Evolutionary conservation across 2,329 filamentous ascomycete genomes (phyloP), one percentile per base, ranked within the genome.

Genomic region (Fusarium burgessii): DNA sequence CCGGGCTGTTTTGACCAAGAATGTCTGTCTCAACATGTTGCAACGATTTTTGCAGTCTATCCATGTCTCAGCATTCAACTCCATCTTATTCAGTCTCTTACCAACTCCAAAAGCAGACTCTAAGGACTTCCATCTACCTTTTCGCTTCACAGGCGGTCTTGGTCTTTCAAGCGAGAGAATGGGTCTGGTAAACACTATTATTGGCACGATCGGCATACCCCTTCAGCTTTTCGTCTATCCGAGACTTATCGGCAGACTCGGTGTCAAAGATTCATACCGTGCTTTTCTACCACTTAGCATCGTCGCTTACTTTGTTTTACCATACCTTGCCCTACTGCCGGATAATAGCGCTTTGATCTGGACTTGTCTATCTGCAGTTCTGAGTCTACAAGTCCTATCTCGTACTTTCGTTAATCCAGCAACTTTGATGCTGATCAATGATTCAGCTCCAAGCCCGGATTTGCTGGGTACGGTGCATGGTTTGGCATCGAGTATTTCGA

Each of bases 81-180:
- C 91, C 4, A 87, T 95, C 46, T 93, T 91, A 83, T 92, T 93
- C 66, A 86, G 93, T 54, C 94, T 95, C 79, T 85, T 95, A 47
- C 93, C 92, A 2, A 92, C 91, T 0, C 90, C 91, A 0, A 89
- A 91, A 7, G 89, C 84, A 68, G 80, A 85, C 73, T 83, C 85
- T 0, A 42, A 73, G 14, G 70, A 78, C 1, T 80, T 80, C 1
- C 71, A 79, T 67, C 80, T 87, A 62, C 85, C 89, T 0, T 89
- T 92, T 75, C 80, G 86, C 67, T 94, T 94, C 76, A 89, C 90
- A 1, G 92, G 93, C 32, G 93, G 93, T 4, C 84, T 96, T 1
- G 92, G 92, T n/a, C 86, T 96, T 56, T 88, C 88, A 1, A 90
- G 92, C 0, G 85, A 87, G 2, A 87, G 88, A 5, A 91, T 96